phyloP scores from a whole-genome alignment of 352 stramenopile species.

The Aphanomyces astaci region DNA sequence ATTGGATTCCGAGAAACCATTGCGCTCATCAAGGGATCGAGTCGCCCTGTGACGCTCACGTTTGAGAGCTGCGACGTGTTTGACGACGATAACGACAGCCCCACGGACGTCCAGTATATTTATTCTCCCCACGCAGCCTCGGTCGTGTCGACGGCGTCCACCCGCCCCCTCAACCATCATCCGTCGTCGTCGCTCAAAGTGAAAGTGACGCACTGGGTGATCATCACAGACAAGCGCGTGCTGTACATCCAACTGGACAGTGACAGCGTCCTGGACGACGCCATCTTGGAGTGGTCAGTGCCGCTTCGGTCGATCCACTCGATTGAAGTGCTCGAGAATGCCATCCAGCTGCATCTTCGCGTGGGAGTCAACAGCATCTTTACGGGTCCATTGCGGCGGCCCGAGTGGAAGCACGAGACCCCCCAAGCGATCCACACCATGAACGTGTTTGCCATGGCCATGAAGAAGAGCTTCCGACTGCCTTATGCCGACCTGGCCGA shows the following conservation, averaged over 20 bases:
- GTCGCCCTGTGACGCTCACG: conserved; percentile 61
- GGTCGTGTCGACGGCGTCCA: background rate
- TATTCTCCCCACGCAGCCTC: conserved; percentile 6
- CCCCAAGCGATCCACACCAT: conserved; percentile 65
- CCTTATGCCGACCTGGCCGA: conserved; percentile 59
- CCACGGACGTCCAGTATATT: conserved; percentile 13
- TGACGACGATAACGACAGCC: conserved; percentile 24
- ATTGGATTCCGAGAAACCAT: conserved; percentile 83
- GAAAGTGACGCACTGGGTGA: conserved; percentile 75
- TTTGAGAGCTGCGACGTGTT: conserved; percentile 77
- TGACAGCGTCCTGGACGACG: conserved; percentile 62
- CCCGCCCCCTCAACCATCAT: background rate
- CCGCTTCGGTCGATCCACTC: conserved; percentile 82
- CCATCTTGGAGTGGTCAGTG: conserved; percentile 83
- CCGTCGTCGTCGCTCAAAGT: conserved; percentile 30
- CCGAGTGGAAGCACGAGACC: conserved; percentile 30
- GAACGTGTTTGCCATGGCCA: conserved; percentile 81
- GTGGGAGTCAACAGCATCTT: conserved; percentile 80
- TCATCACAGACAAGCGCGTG: conserved; percentile 78
- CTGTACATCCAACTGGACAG: conserved; percentile 64
- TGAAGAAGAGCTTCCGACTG: conserved; percentile 79
- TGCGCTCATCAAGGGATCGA: conserved; percentile 60
- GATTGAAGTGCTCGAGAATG: conserved; percentile 58
- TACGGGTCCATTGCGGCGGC: conserved; percentile 59
- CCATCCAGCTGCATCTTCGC: conserved; percentile 68